Base-by-base conservation (phyloP, 257 asterid genomes). In the Apocynum venetum region DNA sequence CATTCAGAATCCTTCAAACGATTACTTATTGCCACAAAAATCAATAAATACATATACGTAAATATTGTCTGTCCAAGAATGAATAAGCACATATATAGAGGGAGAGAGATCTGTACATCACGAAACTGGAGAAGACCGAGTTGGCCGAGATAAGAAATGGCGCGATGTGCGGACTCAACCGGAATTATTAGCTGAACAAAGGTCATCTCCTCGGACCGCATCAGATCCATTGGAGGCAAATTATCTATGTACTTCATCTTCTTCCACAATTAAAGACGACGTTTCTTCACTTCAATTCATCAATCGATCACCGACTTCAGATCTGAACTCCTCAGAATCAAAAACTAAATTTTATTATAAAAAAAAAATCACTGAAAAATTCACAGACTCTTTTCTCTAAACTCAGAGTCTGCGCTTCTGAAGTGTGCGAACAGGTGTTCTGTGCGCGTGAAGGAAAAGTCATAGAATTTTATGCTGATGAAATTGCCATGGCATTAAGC, bases 151-250 rank as follows among this genome's bases (percentile, higher is more conserved):
- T 96, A 96, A 75, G 98, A 87, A 76, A 96, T 78, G 77, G 98
- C 97, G 72, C 93, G 97, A 83, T 93, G 98, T 84, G 97, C 97
- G 19, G 99, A 90, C 82, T 96, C 98, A 75, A 92, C 93, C 46
- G 99, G 99, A 63, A 96, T 89, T 66, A 96, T 96, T 78, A 96
- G 97, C 77, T 93, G 99, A 82, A 89, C 97, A 43, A 85, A 86
- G 75, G 88, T 88, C 99, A 96, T 93, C 92, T 89, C 88, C 92
- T 96, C 98, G 81, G 98, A 94, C 84, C 98, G 97, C 97, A 94
- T 94, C 96, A 94, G 97, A 92, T 94, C 98, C 98, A 94, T 90
- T 77, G 82, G 73, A 31, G 98, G 93, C 84, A 92, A 86, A 75
- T 85, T 90, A 84, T 86, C 86, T 66, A 92, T 82, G 87, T 75